A percentile compares a stretch with the other conserved stretches of the same genome.
Evolutionary conservation across 768 basidiomycete species (phyloP).

Genomic region (Rhizopogon sp.): DNA sequence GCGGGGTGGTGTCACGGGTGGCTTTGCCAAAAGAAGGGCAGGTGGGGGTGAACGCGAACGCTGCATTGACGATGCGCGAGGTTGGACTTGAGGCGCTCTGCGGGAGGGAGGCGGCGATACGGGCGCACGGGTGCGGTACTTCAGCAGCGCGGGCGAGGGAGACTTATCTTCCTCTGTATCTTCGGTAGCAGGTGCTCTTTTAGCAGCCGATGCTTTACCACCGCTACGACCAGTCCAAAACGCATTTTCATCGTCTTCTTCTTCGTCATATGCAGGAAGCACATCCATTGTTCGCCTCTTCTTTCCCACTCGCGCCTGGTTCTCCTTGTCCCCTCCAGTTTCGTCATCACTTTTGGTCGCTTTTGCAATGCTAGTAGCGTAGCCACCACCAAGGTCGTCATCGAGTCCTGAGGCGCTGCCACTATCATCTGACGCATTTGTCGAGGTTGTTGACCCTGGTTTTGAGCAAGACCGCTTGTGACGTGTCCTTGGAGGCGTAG

Average conservation of each 20-base stretch:
- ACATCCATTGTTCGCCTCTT: slow-evolving; percentile 36
- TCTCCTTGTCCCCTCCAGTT: slow-evolving; percentile 15
- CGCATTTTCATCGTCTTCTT: slow-evolving; percentile 45
- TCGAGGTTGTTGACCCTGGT: slow-evolving; percentile 40
- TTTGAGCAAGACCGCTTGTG: slow-evolving; percentile 43
- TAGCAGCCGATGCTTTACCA: slow-evolving; percentile 20
- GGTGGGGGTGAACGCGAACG: slow-evolving; percentile 6
- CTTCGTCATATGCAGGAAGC: slow-evolving; percentile 39
- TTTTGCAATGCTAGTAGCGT: slow-evolving; percentile 8
- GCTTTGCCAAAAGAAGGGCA: slow-evolving; percentile 1
- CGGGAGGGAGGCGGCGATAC: slow-evolving; percentile 68
- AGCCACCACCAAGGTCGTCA: slow-evolving; percentile 10
- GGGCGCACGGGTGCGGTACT: slow-evolving; percentile 34
- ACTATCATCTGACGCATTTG: slow-evolving; percentile 33
- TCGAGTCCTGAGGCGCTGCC: slow-evolving; percentile 33
- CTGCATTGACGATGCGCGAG: slow-evolving; percentile 23
- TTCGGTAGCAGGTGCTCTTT: not conserved
- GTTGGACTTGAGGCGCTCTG: slow-evolving; percentile 32
- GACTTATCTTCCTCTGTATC: slow-evolving; percentile 12
- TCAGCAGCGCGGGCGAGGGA: slow-evolving; percentile 34
- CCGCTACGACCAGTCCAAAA: slow-evolving; percentile 19
- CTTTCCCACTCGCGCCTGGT: slow-evolving; percentile 12
- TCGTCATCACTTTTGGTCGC: slow-evolving; percentile 8
- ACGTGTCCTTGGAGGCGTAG: slow-evolving; percentile 60
- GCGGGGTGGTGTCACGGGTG: slow-evolving; percentile 21